Evolutionary conservation across 768 basidiomycete species (phyloP).

Genomic region (Paxillus ammoniavirescens): DNA sequence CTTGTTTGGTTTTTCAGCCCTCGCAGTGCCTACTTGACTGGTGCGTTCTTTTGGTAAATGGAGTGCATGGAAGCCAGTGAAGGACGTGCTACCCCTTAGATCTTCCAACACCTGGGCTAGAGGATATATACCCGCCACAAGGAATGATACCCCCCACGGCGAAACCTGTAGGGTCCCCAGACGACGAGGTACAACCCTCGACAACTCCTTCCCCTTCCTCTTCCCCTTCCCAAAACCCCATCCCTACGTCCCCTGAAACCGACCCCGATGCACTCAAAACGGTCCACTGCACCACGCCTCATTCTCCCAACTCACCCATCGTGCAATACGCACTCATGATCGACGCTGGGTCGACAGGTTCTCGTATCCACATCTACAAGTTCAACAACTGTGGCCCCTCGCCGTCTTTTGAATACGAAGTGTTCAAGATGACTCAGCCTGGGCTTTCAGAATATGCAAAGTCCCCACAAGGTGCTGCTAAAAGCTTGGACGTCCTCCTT

Average conservation of each 20-base stretch:
- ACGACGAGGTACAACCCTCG: background rate
- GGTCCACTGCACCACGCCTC: slow-evolving; percentile 62
- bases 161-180: background rate
- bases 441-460: slow-evolving; percentile 69
- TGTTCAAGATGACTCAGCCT: slow-evolving; percentile 78
- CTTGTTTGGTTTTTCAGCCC: slow-evolving; percentile 72
- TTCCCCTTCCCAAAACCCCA: slow-evolving; percentile 1
- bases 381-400: slow-evolving; percentile 86
- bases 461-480: slow-evolving; percentile 68
- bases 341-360: slow-evolving; percentile 97
- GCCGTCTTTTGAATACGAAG: slow-evolving; percentile 87
- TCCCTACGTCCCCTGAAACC: slow-evolving; percentile 60
- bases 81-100: slow-evolving; percentile 3
- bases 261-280: slow-evolving; percentile 77
- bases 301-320: slow-evolving; percentile 48
- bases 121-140: slow-evolving; percentile 23
- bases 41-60: slow-evolving; percentile 22
- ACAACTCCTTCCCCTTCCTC: slow-evolving; percentile 3
- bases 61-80: slow-evolving; percentile 20
- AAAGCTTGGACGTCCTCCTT: slow-evolving; percentile 74
- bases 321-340: slow-evolving; percentile 96
- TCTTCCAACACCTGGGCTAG: slow-evolving; percentile 14
- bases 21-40: slow-evolving; percentile 15
- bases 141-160: slow-evolving; percentile 13
- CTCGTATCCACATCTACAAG: slow-evolving; percentile 97